Conservation (phyloP, 371 early-diverging fungal genomes). For the Mortierella sp. region DNA sequence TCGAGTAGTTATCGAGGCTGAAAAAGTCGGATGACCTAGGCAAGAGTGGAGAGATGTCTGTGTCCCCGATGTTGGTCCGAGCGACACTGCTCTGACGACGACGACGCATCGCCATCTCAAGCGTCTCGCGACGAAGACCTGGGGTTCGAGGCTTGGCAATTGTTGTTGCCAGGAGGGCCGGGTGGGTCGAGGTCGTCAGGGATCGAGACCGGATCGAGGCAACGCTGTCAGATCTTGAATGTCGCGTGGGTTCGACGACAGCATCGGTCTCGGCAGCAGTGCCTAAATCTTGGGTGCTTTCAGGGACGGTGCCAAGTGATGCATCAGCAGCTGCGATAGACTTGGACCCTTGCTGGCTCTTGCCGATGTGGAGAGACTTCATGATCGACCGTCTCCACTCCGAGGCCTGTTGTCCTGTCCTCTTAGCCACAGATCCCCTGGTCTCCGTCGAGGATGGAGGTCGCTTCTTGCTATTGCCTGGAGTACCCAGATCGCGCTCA, state of each 20-base stretch:
- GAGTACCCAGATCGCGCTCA: not conserved
- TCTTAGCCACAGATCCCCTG: conserved; percentile 12
- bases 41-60: not conserved
- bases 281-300: not conserved
- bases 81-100: conserved; percentile 48
- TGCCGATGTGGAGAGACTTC: conserved; percentile 36
- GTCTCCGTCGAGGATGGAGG: conserved; percentile 16
- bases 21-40: conserved; percentile 16
- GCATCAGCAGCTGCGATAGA: not conserved
- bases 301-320: not conserved
- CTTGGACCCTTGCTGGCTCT: conserved; percentile 8
- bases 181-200: conserved; percentile 39
- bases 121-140: conserved; percentile 38
- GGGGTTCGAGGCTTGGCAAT: conserved; percentile 13
- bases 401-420: conserved; percentile 8
- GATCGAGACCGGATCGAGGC: conserved; percentile 42
- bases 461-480: conserved; percentile 29
- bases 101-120: conserved; percentile 55
- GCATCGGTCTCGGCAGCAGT: not conserved
- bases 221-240: conserved; percentile 26
- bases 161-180: conserved; percentile 38
- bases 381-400: conserved; percentile 43
- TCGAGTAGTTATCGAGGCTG: conserved; percentile 28
- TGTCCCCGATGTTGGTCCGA: conserved; percentile 18
- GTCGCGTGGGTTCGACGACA: not conserved